These are phyloP conservation scores for Trypanosoma lewisi DNA, from an alignment of 208 protist species.

Conservation along the genomic window DNA sequence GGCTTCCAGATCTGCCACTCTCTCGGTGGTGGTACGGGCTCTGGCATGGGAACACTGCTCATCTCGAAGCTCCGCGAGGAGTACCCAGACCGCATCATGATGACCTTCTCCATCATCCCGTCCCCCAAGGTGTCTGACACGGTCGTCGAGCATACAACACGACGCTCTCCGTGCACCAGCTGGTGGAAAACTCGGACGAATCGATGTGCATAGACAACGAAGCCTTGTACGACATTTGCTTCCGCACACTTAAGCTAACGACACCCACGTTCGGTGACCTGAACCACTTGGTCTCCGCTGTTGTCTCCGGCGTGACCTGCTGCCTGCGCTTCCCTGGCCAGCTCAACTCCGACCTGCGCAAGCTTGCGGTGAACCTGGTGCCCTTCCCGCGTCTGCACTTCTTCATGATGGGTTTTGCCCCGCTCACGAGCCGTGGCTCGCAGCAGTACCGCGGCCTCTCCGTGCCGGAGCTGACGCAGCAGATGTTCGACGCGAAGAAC, in stretches of 20 bases:
- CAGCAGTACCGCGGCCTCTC: slow-evolving; percentile 88
- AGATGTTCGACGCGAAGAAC: slow-evolving; percentile 98
- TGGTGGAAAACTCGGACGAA: no score
- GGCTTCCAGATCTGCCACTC: no score
- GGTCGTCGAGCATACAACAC: no score
- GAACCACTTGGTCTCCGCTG: slow-evolving; percentile 95
- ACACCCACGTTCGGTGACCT: slow-evolving; percentile 97
- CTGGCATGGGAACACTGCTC: no score
- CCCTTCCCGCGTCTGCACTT: slow-evolving; percentile 99
- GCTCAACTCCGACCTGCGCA: slow-evolving; percentile 96
- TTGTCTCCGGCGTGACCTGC: slow-evolving; percentile 95
- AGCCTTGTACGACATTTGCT: no score
- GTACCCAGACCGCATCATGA: no score
- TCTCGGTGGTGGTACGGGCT: no score
- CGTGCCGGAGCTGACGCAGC: slow-evolving; percentile 95
- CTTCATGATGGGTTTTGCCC: slow-evolving; percentile 97
- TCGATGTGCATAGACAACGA: no score
- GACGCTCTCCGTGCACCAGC: no score
- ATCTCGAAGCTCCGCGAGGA: no score
- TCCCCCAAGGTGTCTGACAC: no score
- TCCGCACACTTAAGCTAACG: slow-evolving; percentile 96
- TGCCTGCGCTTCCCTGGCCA: slow-evolving; percentile 97
- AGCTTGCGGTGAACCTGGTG: slow-evolving; percentile 97
- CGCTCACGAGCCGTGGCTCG: slow-evolving; percentile 88
- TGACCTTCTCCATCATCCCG: no score